Percentiles rank a stretch among this genome's conserved stretches.
Conservation (phyloP, 148 eudicot species). For the Rhododendron williamsianum region DNA sequence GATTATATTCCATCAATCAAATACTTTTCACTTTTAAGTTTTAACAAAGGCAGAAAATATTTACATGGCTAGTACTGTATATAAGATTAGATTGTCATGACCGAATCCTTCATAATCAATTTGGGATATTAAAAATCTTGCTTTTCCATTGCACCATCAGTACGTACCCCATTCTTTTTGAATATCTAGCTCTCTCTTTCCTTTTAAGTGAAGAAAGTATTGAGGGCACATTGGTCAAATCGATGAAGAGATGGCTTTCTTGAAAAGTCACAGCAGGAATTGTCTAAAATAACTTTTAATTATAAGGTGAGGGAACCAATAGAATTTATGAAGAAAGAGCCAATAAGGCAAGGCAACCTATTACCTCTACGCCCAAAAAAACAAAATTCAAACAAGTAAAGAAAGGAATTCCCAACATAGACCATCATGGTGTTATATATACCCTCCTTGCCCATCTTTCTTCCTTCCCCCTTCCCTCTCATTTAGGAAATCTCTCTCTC, state of each 20-base stretch:
- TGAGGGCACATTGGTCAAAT: slow-evolving; percentile 9
- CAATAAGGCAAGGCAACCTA: slow-evolving; percentile 25
- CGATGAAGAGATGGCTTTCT: neutral
- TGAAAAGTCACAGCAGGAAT: slow-evolving; percentile 11
- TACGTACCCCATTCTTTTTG: neutral
- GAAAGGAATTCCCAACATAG: slow-evolving; percentile 32
- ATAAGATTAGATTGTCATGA: neutral
- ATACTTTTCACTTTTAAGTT: neutral
- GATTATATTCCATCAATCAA: neutral
- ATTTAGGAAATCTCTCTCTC: neutral
- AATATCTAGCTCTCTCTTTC: neutral
- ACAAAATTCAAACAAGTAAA: slow-evolving; percentile 38
- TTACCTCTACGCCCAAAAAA: slow-evolving; percentile 18
- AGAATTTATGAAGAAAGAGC: slow-evolving; percentile 19
- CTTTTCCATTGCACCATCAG: neutral
- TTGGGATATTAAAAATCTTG: neutral
- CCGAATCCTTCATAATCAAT: neutral
- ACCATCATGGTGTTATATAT: slow-evolving; percentile 12
- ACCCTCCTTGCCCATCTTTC: neutral
- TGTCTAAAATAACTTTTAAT: neutral
- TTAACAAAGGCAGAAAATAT: neutral
- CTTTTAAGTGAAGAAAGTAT: slow-evolving; percentile 16
- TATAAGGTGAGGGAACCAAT: neutral
- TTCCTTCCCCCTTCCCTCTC: slow-evolving; percentile 3
- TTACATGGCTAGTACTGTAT: neutral